These are phyloP conservation scores for Scytalidium lignicola DNA, from an alignment of 2,329 filamentous ascomycete species.

Conservation along the genomic window DNA sequence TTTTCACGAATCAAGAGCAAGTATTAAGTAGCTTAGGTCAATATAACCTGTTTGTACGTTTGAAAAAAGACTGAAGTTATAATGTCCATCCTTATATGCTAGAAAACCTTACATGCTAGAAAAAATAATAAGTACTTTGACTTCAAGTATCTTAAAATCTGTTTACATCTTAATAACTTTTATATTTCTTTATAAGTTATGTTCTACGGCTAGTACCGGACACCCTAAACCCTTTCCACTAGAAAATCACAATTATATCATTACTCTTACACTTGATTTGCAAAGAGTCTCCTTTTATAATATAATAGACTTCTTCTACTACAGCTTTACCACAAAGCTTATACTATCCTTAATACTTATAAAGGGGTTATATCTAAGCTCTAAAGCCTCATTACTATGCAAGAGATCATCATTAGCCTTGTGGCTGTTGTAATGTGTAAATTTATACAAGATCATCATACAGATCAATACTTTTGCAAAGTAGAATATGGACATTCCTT, in stretches of 20 bases:
- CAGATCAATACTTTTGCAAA: constrained; percentile 7
- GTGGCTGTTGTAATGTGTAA: background rate
- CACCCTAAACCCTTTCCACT: background rate
- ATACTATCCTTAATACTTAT: background rate
- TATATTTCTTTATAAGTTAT: background rate
- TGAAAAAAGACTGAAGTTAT: no score
- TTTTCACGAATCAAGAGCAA: no score
- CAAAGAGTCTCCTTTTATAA: background rate
- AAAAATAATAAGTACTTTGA: constrained; percentile 2
- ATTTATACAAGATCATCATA: constrained; percentile 5
- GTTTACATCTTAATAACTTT: background rate
- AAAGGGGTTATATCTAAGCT: constrained; percentile 1
- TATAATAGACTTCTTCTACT: background rate
- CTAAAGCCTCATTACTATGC: background rate
- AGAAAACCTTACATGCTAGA: no score
- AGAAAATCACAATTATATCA: constrained; percentile 1
- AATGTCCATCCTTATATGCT: no score
- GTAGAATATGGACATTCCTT: no score
- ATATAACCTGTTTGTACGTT: constrained; percentile 1
- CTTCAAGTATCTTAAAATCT: constrained; percentile 1
- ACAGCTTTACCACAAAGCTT: constrained; percentile 2
- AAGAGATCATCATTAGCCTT: constrained; percentile 4
- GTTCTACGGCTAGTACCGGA: background rate
- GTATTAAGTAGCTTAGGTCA: constrained; percentile 1
- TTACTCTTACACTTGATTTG: background rate